A percentile compares a stretch with the other conserved stretches of the same genome.
phyloP scores from a whole-genome alignment of 306 rosid species.

The Ormosia semicastrata region DNA sequence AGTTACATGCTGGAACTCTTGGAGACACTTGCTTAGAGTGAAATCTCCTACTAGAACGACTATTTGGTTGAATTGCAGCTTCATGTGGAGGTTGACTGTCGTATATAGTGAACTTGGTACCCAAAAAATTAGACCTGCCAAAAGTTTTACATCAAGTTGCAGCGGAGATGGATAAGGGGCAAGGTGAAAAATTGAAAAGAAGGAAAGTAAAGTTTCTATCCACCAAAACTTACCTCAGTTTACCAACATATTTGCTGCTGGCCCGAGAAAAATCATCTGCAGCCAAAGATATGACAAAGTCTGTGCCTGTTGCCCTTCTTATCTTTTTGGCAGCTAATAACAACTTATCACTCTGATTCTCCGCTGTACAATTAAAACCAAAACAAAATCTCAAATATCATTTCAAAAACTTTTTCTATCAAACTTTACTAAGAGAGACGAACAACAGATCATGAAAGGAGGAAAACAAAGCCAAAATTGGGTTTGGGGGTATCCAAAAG shows the following conservation, averaged over 20 bases:
- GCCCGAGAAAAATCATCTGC: conserved; percentile 62
- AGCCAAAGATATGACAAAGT: conserved; percentile 51
- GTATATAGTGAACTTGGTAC: conserved; percentile 58
- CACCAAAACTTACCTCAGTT: conserved; percentile 63
- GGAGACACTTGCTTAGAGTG: conserved; percentile 61
- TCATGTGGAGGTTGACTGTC: conserved; percentile 51
- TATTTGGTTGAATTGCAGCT: conserved; percentile 17
- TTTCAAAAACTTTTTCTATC: background rate
- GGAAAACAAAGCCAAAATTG: background rate
- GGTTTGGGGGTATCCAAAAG: background rate
- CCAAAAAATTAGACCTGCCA: conserved; percentile 71
- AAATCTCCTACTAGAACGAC: conserved; percentile 45
- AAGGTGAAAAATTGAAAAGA: background rate
- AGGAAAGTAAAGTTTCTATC: background rate
- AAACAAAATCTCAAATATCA: conserved; percentile 20
- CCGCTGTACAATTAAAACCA: conserved; percentile 45
- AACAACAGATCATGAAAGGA: background rate
- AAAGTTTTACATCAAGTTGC: conserved; percentile 17
- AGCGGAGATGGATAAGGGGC: background rate
- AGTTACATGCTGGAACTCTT: conserved; percentile 50
- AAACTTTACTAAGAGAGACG: background rate
- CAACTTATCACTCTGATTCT: conserved; percentile 53
- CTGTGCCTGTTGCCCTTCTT: conserved; percentile 66
- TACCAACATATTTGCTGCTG: conserved; percentile 62
- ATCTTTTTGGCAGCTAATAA: conserved; percentile 68